Conservation (phyloP, 345 rosid genomes). For the Gossypium mustelinum region DNA sequence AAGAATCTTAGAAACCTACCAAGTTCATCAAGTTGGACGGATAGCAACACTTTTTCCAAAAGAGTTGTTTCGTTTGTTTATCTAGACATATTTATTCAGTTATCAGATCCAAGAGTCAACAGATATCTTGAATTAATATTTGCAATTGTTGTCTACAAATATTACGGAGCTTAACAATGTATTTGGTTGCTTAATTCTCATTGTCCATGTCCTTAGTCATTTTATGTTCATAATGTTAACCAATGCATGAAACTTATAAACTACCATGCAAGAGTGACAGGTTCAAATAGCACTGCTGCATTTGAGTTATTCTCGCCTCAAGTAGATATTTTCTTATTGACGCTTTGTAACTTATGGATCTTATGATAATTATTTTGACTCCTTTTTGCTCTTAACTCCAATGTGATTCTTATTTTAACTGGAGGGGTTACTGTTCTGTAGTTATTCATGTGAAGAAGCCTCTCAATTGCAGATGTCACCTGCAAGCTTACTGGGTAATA, state of each 20-base stretch:
- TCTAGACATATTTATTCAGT: background rate
- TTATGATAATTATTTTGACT: background rate
- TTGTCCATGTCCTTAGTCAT: background rate
- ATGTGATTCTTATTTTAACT: constrained; percentile 21
- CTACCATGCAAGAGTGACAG: background rate
- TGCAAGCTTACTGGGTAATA: constrained; percentile 51
- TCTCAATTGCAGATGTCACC: constrained; percentile 56
- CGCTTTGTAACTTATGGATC: background rate
- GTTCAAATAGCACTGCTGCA: background rate
- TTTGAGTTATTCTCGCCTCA: background rate
- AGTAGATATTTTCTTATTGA: background rate
- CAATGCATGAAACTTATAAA: background rate
- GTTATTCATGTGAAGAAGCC: constrained; percentile 61
- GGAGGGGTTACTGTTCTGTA: constrained; percentile 27
- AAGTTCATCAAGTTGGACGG: background rate
- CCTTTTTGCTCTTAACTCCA: background rate
- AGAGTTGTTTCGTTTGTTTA: background rate
- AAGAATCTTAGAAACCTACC: constrained; percentile 25
- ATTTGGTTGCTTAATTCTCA: background rate
- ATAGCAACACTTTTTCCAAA: background rate
- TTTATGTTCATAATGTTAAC: background rate
- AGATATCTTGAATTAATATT: background rate
- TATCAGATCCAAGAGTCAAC: background rate
- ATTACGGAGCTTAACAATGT: background rate
- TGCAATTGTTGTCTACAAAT: background rate